Base-by-base conservation (phyloP, 192 early-diverging fungal species). In the Podila verticillata region DNA sequence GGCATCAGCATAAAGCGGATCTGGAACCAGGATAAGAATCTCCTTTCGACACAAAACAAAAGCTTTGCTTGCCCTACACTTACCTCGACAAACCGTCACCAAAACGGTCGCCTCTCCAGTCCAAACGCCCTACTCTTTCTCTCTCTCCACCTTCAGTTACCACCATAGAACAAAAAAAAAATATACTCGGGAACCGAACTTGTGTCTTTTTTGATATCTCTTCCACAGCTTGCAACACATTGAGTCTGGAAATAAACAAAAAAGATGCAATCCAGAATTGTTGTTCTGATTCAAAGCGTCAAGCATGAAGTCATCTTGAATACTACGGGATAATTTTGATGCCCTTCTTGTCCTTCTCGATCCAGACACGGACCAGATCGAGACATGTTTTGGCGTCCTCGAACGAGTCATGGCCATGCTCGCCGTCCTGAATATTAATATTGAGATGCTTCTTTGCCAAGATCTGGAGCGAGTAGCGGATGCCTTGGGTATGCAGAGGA, bases 351-450 rank as follows among this genome's bases (percentile, higher is more conserved):
- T 77, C 70, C 48, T 84, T 78, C 65, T 75, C 60, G 24, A 88
- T 64, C 48, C 73, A 84, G 29, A 72, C 51, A 48, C 77, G 73
- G 13, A 88, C 84, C 4, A 93, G 32, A 15, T 93, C 89, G 8
- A 93, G 49, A 56, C 84, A 84, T 4, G 88, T 86, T 31, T 74
- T 70, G 17, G 91, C 90, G 75, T 93, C 91, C 73, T 91, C 87
- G 44, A 75, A 74, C 20, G 87, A 86, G 63, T 92, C 91, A 68
- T 92, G 91, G 0, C 91, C 91, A 26, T 60, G 15, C n/a, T 60
- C 74, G 34, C 74, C 70, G 31, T 80, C 75, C 72, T 92, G 91
- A 63, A 92, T 92, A 65, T 80, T 81, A 30, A 83, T 73, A 10
- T 74, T 71, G 4, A 93, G 80, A 54, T 91, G 61, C 61, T 86